Percentiles rank a stretch among this genome's conserved stretches.
phyloP scores from a whole-genome alignment of 495 filamentous ascomycete genomes.

The Aspergillus haitiensis region DNA sequence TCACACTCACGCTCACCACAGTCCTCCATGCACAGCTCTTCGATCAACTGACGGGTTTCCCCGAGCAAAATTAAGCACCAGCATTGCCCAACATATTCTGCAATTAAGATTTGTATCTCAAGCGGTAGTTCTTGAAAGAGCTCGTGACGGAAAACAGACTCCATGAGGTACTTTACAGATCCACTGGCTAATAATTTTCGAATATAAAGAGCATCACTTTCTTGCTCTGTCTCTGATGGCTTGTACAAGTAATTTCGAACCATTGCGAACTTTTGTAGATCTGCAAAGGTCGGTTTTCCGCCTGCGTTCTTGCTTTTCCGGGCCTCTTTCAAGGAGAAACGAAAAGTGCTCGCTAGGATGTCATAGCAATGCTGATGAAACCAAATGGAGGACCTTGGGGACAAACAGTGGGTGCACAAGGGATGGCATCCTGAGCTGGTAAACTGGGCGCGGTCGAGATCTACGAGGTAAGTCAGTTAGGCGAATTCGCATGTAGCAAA shows the following conservation, averaged over 20 bases:
- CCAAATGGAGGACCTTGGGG: slow-evolving; percentile 6
- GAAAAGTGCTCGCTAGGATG: slow-evolving; percentile 2
- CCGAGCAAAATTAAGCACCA: slow-evolving; percentile 19
- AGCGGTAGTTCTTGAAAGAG: slow-evolving; percentile 6
- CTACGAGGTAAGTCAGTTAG: not conserved
- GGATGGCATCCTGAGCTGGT: not conserved
- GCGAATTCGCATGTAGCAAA: too few species aligned
- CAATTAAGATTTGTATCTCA: slow-evolving; percentile 10
- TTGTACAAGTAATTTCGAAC: slow-evolving; percentile 4
- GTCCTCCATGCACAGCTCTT: not conserved
- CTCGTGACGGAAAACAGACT: slow-evolving; percentile 11
- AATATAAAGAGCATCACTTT: slow-evolving; percentile 1
- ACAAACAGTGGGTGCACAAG: not conserved
- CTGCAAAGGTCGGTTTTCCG: not conserved
- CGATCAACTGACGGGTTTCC: slow-evolving; percentile 17
- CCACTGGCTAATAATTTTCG: slow-evolving; percentile 10
- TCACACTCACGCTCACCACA: not conserved
- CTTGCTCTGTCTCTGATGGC: not conserved
- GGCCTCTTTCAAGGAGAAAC: not conserved
- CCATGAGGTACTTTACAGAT: slow-evolving; percentile 1
- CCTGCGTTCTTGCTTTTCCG: not conserved
- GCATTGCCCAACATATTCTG: slow-evolving; percentile 6
- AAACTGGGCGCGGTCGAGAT: not conserved
- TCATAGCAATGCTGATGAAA: slow-evolving; percentile 9
- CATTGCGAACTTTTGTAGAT: slow-evolving; percentile 4